phyloP scores from a whole-genome alignment of 2,329 filamentous ascomycete species.

The Diaporthe citriasiana region DNA sequence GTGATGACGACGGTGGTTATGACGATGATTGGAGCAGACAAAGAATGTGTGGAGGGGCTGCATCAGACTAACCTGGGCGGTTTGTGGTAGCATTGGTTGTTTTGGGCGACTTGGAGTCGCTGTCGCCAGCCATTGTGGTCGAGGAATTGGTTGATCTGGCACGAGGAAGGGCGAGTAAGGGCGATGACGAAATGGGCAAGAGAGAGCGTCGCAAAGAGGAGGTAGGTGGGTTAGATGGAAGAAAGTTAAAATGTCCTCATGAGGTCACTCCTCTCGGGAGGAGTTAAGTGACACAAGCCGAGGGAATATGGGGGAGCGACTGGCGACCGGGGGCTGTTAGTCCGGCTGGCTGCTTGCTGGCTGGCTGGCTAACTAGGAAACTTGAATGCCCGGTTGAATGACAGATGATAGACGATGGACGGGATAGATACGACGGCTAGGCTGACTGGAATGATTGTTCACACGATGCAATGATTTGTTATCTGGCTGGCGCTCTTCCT shows the following conservation, averaged over 20 bases:
- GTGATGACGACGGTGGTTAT: not conserved
- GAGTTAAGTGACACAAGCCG: conserved; percentile 34
- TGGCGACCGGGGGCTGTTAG: conserved; percentile 8
- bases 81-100: conserved; percentile 51
- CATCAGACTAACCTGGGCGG: conserved; percentile 41
- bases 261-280: conserved; percentile 39
- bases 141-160: conserved; percentile 14
- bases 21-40: conserved; percentile 18
- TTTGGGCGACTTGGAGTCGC: conserved; percentile 65
- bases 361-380: conserved; percentile 1
- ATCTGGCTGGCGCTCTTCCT: conserved; percentile 13
- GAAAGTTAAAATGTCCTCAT: conserved; percentile 42
- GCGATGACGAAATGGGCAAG: conserved; percentile 55
- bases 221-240: conserved; percentile 23
- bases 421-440: conserved; percentile 2
- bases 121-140: conserved; percentile 45
- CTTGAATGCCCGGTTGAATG: not conserved
- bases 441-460: conserved; percentile 10
- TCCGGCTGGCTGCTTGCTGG: conserved; percentile 9
- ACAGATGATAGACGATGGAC: not conserved
- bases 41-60: conserved; percentile 10
- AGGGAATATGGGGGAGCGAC: not conserved
- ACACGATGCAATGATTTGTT: conserved; percentile 26
- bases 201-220: conserved; percentile 33
- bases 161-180: conserved; percentile 51